Evolutionary conservation across 164 flowering plant genomes (phyloP).

Genomic region (Sedum album): DNA sequence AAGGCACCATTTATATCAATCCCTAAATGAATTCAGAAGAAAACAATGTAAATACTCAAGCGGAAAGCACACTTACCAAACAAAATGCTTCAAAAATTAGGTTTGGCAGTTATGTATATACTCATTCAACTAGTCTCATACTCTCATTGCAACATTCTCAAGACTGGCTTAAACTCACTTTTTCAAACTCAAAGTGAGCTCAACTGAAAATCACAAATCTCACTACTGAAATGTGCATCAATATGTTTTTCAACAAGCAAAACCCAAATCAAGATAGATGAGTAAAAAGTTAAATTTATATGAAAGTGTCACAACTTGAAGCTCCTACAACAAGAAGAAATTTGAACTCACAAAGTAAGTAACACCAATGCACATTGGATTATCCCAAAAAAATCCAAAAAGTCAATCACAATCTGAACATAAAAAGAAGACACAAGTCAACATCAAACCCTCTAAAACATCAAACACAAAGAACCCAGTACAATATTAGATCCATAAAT

Average conservation of each 20-base stretch:
- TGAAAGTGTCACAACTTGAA: not conserved
- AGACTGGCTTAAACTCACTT: no score
- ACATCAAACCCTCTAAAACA: not conserved
- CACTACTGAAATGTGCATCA: not conserved
- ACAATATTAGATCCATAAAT: no score
- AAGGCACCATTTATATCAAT: not conserved
- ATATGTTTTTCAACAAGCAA: not conserved
- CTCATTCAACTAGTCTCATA: no score
- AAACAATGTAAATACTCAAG: not conserved
- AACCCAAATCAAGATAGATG: not conserved
- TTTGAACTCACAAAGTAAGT: no score
- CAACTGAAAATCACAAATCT: not conserved
- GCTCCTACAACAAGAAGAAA: not conserved
- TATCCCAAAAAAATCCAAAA: not conserved
- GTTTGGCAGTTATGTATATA: no score
- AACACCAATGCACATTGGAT: not conserved
- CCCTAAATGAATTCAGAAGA: not conserved
- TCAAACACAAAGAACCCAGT: not conserved
- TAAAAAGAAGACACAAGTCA: not conserved
- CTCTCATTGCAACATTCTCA: not conserved
- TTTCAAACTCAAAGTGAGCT: not conserved
- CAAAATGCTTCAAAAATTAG: no score
- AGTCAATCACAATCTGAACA: not conserved
- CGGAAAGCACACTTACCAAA: no score
- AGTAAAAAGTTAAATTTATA: not conserved